Base-by-base conservation (phyloP, 352 stramenopile species). In the Phytophthora palmivora region DNA sequence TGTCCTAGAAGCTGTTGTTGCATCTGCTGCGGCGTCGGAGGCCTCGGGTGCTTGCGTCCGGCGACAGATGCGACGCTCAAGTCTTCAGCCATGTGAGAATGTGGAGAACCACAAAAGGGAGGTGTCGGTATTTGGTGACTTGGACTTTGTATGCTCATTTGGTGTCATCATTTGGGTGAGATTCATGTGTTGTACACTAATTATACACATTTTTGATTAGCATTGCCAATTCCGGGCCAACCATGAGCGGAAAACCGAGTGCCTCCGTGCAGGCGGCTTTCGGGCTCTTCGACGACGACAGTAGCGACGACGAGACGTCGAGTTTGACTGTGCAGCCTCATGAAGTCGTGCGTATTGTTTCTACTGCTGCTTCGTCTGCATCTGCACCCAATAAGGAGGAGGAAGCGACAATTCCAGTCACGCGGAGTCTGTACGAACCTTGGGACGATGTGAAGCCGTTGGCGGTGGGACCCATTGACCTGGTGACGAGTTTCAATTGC, bases 381-480 rank as follows among this genome's bases (percentile, higher is more conserved):
- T 3, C 16, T n/a, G 41, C n/a, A 22, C 22, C n/a, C 16, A 47
- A 70, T 41, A 50, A 54, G 36, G 50, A 47, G 51, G 19, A 60
- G 10, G 14, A 34, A 16, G 14, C 39, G 5, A 41, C 38, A 18
- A 63, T 1, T 44, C 39, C 33, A 28, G 54, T 58, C 16, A 70
- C 71, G 43, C 67, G 61, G 16, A 76, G 54, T 62, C 68, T 89
- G 54, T 92, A 87, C 43, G 47, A 67, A 24, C 68, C 77, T 22
- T 97, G 91, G 81, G 77, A 92, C 57, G 82, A 96, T 67, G 69
- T 79, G 4, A 80, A 82, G 26, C 92, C 94, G 22, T 63, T 95
- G 12, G 95, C 84, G 30, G 65, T 97, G 9, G 89, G 88, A 0
- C 81, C 92, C 18, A 90, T 97, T 38, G 61, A 89, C 28, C 65